Conservation (phyloP, 139 green algal species). For the Dunaliella sp. region DNA sequence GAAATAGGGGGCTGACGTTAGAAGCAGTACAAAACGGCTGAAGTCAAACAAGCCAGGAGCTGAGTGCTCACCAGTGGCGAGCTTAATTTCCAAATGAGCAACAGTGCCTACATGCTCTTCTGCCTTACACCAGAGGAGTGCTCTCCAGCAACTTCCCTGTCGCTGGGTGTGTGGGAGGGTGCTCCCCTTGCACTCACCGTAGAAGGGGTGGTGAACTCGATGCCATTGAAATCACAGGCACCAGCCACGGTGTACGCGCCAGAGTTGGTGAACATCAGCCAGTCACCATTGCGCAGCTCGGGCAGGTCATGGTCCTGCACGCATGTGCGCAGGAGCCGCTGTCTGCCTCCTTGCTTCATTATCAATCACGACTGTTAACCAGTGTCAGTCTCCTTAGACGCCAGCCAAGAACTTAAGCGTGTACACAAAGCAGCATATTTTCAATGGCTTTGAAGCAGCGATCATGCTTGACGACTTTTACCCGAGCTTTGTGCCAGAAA, state of each 20-base stretch:
- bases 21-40: background rate
- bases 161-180: background rate
- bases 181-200: background rate
- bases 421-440: too few species aligned
- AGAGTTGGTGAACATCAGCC: constrained; percentile 86
- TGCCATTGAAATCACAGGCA: constrained; percentile 77
- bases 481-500: too few species aligned
- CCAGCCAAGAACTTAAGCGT: too few species aligned
- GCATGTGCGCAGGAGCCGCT: background rate
- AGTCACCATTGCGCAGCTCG: constrained; percentile 86
- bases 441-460: too few species aligned
- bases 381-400: too few species aligned
- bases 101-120: background rate
- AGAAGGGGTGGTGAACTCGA: constrained; percentile 38
- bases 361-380: too few species aligned
- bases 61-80: background rate
- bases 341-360: too few species aligned
- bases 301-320: constrained; percentile 65
- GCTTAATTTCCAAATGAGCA: background rate
- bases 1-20: background rate
- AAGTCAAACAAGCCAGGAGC: constrained; percentile 3
- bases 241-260: constrained; percentile 91
- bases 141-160: background rate
- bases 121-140: background rate
- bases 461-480: too few species aligned